phyloP scores from a whole-genome alignment of 192 early-diverging fungal genomes.

The Dissophora ornata region DNA sequence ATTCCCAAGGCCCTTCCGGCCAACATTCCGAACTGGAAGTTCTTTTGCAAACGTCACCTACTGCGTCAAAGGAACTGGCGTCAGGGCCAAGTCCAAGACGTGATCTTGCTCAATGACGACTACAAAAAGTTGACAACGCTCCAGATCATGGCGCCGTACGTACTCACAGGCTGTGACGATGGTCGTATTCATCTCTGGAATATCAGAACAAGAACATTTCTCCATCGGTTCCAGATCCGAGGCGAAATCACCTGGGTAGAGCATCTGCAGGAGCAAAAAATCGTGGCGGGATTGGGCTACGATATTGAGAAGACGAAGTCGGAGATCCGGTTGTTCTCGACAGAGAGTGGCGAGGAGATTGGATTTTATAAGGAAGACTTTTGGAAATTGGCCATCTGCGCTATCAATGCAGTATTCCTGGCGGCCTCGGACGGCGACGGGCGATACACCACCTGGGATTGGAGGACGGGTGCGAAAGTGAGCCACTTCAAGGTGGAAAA shows the following conservation, averaged over 20 bases:
- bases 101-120: conserved; percentile 47
- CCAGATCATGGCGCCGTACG: conserved; percentile 47
- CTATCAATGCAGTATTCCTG: conserved; percentile 29
- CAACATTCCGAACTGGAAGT: conserved; percentile 50
- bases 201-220: conserved; percentile 27
- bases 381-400: conserved; percentile 51
- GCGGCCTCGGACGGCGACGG: conserved; percentile 47
- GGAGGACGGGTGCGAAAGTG: conserved; percentile 35
- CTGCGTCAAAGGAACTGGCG: conserved; percentile 47
- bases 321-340: conserved; percentile 50
- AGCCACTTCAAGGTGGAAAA: conserved; percentile 39
- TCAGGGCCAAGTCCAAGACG: conserved; percentile 37
- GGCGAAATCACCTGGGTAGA: conserved; percentile 53
- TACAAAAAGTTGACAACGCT: conserved; percentile 45
- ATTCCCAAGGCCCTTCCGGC: conserved; percentile 36
- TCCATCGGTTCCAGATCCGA: conserved; percentile 39
- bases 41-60: conserved; percentile 45
- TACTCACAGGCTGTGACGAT: conserved; percentile 44
- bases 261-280: conserved; percentile 41
- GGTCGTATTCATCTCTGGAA: conserved; percentile 47
- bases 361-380: conserved; percentile 42
- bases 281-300: conserved; percentile 43
- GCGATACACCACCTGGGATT: conserved; percentile 41
- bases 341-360: conserved; percentile 42
- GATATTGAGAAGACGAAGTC: conserved; percentile 33